Evolutionary conservation across 306 rosid genomes (phyloP), one percentile per base, ranked within the genome.

Genomic region (Cyamopsis tetragonoloba): DNA sequence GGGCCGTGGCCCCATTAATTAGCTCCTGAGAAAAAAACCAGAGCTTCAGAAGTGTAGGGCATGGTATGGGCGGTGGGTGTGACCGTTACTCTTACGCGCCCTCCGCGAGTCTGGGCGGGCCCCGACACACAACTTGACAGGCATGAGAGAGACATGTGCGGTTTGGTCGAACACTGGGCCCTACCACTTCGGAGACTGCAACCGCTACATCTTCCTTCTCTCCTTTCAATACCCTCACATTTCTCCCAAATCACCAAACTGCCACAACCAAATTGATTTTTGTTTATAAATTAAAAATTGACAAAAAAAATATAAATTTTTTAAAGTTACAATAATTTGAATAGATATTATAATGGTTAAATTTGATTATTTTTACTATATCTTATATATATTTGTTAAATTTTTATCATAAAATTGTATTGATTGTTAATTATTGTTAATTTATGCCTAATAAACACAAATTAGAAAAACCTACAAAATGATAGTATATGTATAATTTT

Each of bases 1-100:
- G 56, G 68, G 34, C 62, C 50, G 66, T 41, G 80, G 20, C 14
- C 76, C 70, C 79, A 56, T 60, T 70, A 46, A 67, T 19, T 64
- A 35, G 53, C 53, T 38, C 59, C 41, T 56, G 51, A 37, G 46
- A 31, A 41, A 57, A 44, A 66, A 46, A 48, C 14, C 39, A 26
- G 18, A 15, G 7, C 5, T 9, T 14, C 38, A 24, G 48, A 3
- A 20, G 5, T 8, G 17, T 44, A 14, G 19, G 14, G 20, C n/a
- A n/a, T n/a, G n/a, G 17, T 28, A 18, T 31, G 55, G 3, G 4
- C 3, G 27, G 30, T 79, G 82, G 78, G 83, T 74, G 81, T 49
- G 53, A 75, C 68, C 82, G 95, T 88, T 79, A 77, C 76, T 51
- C 26, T 48, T 35, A 91, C 97, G 96, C 85, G 88, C 87, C 4